Conservation (phyloP, 2,329 filamentous ascomycete genomes). For the Elsinoe necatrix region DNA sequence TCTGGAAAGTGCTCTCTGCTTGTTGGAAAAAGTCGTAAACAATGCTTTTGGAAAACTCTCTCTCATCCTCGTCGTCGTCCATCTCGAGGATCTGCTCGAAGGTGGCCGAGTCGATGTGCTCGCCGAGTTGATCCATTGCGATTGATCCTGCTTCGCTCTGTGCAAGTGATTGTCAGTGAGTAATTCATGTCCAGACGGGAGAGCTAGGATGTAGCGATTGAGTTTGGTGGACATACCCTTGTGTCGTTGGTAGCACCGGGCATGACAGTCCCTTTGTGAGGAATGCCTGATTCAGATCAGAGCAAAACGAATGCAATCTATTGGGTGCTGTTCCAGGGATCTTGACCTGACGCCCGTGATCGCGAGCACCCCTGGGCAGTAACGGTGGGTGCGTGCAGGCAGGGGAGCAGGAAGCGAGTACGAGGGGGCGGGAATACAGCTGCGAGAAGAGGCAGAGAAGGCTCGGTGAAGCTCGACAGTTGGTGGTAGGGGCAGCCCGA, state of each 20-base stretch:
- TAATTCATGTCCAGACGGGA: not conserved
- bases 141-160: conserved; percentile 41
- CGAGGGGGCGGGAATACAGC: not conserved
- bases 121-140: conserved; percentile 56
- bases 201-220: not conserved
- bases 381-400: not conserved
- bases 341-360: not conserved
- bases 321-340: not conserved
- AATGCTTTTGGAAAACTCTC: conserved; percentile 81
- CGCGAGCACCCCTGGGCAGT: not conserved
- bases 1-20: conserved; percentile 72
- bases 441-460: not conserved
- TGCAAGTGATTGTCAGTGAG: not conserved
- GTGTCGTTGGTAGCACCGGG: conserved; percentile 14
- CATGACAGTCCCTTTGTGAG: conserved; percentile 4
- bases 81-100: conserved; percentile 97
- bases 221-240: conserved; percentile 15
- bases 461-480: not conserved
- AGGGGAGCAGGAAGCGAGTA: not conserved
- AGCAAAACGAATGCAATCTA: not conserved
- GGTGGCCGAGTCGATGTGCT: conserved; percentile 67
- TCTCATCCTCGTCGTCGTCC: conserved; percentile 81
- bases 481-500: not conserved
- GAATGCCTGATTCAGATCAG: not conserved
- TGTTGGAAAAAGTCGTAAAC: conserved; percentile 91